Evolutionary conservation across 2,329 filamentous ascomycete genomes (phyloP), one percentile per base, ranked within the genome.

Genomic region (Neofusicoccum laricinum): DNA sequence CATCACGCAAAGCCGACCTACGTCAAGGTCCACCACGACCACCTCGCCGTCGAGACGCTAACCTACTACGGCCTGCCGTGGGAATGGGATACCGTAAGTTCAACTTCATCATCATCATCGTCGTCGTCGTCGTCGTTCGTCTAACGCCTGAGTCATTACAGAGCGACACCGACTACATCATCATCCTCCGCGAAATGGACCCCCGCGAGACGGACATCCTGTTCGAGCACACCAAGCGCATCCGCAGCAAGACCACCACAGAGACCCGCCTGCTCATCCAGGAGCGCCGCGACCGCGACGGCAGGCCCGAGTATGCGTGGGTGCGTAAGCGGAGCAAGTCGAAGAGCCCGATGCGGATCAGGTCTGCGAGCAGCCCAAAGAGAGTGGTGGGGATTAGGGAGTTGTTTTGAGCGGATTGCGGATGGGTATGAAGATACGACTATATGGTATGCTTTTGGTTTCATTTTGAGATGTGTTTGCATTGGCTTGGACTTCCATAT

Each of bases 121-220:
- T 6, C 25, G 5, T 30, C 25, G 25, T 6, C 25, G 25, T 6
- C 25, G 2, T 6, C 25, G 25, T 5, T 6, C 25, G 25, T 30
- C 25, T 30, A 30, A 30, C 25, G 7, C 25, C n/a, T 58, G 3
- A 25, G 10, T 14, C 21, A 14, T 36, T 25, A 59, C 68, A 80
- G 79, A 55, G 64, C 69, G 78, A 83, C 68, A 72, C 75, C 10
- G 76, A 81, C 63, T 83, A 79, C 72, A 78, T 82, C 71, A 80
- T 83, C 69, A 80, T 83, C 65, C 74, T 82, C 11, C 78, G 79
- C 59, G 81, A 83, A 66, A 80, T 83, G 77, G 77, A 78, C 67
- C 76, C 77, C 53, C 73, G 75, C 63, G 80, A 82, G 61, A 83
- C 80, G 4, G 80, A 83, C 46, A 74, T 82, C 30, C 71, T 83